A percentile compares a stretch with the other conserved stretches of the same genome.
phyloP scores from a whole-genome alignment of 306 rosid genomes.

The Rosa chinensis region DNA sequence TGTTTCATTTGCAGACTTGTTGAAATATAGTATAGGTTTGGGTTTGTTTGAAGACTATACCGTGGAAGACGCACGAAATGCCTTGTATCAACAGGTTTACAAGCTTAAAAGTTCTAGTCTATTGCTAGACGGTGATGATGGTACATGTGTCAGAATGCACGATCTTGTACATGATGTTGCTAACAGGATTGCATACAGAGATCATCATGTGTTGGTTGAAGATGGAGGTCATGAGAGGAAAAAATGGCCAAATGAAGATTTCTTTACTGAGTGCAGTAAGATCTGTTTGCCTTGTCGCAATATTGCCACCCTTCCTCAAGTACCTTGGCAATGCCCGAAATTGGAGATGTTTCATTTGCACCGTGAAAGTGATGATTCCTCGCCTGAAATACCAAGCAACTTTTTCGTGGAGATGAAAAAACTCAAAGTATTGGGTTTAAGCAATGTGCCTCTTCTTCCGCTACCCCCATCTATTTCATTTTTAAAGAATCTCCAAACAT shows the following conservation, averaged over 20 bases:
- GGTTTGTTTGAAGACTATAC: not conserved
- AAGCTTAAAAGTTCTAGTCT: not conserved
- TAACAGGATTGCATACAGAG: not conserved
- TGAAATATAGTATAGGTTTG: not conserved
- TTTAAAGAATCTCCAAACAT: slow-evolving; percentile 24
- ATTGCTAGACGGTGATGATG: not conserved
- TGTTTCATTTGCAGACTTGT: not conserved
- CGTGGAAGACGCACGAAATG: not conserved
- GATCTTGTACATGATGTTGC: not conserved
- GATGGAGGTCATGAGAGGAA: not conserved
- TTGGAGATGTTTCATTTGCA: not conserved
- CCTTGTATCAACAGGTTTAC: not conserved
- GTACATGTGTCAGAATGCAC: not conserved
- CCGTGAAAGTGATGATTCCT: not conserved
- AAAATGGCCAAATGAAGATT: not conserved
- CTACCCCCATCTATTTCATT: slow-evolving; percentile 15
- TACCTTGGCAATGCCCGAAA: not conserved
- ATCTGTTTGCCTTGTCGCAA: not conserved
- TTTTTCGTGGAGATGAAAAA: slow-evolving; percentile 20
- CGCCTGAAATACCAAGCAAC: slow-evolving; percentile 10
- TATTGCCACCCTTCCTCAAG: not conserved
- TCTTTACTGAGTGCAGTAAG: not conserved
- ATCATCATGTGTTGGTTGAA: not conserved
- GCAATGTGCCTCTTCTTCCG: not conserved
- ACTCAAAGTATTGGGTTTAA: slow-evolving; percentile 23